These are phyloP conservation scores for Prasinococcaceae sp. DNA, from an alignment of 139 green algal species.

Conservation along the genomic window DNA sequence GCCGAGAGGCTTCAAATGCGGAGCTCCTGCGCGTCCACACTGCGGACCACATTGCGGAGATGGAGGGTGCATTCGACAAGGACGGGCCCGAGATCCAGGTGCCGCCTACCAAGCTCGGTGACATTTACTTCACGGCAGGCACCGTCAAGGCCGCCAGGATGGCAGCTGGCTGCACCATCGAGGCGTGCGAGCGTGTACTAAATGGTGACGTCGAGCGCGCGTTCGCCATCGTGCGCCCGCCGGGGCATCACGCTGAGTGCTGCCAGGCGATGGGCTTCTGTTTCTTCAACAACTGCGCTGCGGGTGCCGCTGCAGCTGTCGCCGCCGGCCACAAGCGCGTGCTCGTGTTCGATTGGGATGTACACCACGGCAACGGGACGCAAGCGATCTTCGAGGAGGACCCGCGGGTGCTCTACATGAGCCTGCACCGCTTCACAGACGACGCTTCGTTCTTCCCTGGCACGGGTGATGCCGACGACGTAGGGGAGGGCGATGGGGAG, in stretches of 20 bases:
- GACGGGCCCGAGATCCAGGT: too few species aligned
- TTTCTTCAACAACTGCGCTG: slow-evolving; percentile 55
- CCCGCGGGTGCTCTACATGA: slow-evolving; percentile 56
- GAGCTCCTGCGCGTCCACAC: too few species aligned
- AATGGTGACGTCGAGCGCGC: slow-evolving; percentile 11
- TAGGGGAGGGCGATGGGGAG: slow-evolving; percentile 16
- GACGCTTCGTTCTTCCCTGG: too few species aligned
- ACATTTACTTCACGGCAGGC: too few species aligned
- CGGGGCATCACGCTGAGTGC: slow-evolving; percentile 53
- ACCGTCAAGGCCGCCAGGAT: too few species aligned
- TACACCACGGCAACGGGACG: slow-evolving; percentile 69
- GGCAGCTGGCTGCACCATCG: too few species aligned
- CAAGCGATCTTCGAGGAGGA: slow-evolving; percentile 59
- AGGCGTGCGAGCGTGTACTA: too few species aligned
- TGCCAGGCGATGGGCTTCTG: slow-evolving; percentile 45
- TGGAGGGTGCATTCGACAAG: too few species aligned
- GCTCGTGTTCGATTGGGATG: slow-evolving; percentile 64
- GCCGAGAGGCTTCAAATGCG: too few species aligned
- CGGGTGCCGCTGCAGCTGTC: slow-evolving; percentile 14
- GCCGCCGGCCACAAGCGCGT: slow-evolving; percentile 20
- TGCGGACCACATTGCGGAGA: too few species aligned
- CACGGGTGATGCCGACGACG: too few species aligned
- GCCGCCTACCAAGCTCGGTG: too few species aligned
- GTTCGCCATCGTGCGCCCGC: slow-evolving; percentile 49
- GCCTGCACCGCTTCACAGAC: slow-evolving; percentile 44